Base-by-base conservation (phyloP, 2,329 filamentous ascomycete species). In the Fusarium clavum region DNA sequence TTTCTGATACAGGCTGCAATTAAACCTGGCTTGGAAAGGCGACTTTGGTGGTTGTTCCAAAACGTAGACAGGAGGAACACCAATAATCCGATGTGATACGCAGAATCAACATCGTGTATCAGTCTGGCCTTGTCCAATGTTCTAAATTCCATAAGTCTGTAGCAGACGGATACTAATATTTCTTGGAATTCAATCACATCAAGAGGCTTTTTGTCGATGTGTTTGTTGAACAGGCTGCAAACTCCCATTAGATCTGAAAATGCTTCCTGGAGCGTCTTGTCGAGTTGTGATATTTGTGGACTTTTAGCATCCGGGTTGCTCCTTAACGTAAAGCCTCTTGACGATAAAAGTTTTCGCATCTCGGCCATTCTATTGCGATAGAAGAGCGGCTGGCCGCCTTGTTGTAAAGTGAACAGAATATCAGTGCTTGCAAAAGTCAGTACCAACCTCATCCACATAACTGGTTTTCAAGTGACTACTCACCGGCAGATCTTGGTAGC, bases 171-270 rank as follows among this genome's bases (percentile, higher is more conserved):
- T 2, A 49, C n/a, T 1, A 64, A 3, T 4, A 40, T 29, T 9
- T 64, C 61, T 24, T 64, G 61, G 1, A 64, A 59, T 3, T 64
- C 61, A 1, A 64, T 13, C 3, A 64, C 11, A 6, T 41, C 18
- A 3, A 64, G 38, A 9, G 52, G 60, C 2, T 51, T 58, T 9
- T 38, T 13, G 4, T 59, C 25, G 3, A 24, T 18, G 13, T 64
- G 45, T 3, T 59, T 24, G 30, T 64, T 58, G 16, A 64, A 34
- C 1, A 64, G 22, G 3, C 8, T 46, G 22, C 61, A 64, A 9
- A 64, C 11, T 1, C 32, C 45, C 13, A 51, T 16, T 0, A 29
- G 1, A n/a, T 64, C 60, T 0, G 10, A 25, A 0, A 59, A 58
- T 3, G 22, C n/a, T n/a, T 41, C 10, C 27, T n/a, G 7, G 0